A percentile compares a stretch with the other conserved stretches of the same genome.
Conservation (phyloP, 371 early-diverging fungal genomes). For the Mycotypha africana region DNA sequence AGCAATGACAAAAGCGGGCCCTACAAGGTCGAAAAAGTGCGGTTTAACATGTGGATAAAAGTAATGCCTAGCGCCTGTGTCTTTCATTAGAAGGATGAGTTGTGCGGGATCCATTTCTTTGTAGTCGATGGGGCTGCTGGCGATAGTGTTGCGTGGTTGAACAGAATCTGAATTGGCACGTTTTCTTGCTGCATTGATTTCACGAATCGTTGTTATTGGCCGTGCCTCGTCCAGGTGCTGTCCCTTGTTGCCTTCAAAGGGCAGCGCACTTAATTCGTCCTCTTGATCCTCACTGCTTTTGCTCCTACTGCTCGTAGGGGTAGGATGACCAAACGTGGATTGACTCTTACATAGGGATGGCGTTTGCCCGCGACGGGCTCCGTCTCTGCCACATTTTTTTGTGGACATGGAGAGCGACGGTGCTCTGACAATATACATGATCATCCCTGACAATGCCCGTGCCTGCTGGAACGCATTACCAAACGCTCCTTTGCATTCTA, state of each 20-base stretch:
- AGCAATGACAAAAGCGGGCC: slow-evolving; percentile 34
- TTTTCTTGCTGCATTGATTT: slow-evolving; percentile 21
- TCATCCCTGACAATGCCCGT: slow-evolving; percentile 39
- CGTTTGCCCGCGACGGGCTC: too few relatives aligned
- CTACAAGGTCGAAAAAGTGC: slow-evolving; percentile 26
- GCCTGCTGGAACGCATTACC: slow-evolving; percentile 39
- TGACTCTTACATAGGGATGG: too few relatives aligned
- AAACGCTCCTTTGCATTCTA: slow-evolving; percentile 16
- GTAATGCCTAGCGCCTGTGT: slow-evolving; percentile 37
- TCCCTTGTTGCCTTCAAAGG: too few relatives aligned
- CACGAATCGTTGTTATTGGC: slow-evolving; percentile 13
- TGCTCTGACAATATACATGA: slow-evolving; percentile 32
- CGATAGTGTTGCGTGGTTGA: too few relatives aligned
- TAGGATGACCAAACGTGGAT: too few relatives aligned
- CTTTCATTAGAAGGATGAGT: slow-evolving; percentile 19
- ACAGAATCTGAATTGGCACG: slow-evolving; percentile 1
- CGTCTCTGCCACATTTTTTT: too few relatives aligned
- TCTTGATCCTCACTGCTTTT: too few relatives aligned
- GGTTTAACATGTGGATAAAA: slow-evolving; percentile 32
- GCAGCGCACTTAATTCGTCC: too few relatives aligned
- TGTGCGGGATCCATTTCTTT: slow-evolving; percentile 28
- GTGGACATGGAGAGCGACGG: slow-evolving; percentile 2
- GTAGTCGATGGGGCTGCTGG: too few relatives aligned
- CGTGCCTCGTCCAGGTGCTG: too few relatives aligned
- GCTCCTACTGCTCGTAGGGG: too few relatives aligned